Base-by-base conservation (phyloP, 1,139 yeast genomes). In the Ogataea hybrid region DNA sequence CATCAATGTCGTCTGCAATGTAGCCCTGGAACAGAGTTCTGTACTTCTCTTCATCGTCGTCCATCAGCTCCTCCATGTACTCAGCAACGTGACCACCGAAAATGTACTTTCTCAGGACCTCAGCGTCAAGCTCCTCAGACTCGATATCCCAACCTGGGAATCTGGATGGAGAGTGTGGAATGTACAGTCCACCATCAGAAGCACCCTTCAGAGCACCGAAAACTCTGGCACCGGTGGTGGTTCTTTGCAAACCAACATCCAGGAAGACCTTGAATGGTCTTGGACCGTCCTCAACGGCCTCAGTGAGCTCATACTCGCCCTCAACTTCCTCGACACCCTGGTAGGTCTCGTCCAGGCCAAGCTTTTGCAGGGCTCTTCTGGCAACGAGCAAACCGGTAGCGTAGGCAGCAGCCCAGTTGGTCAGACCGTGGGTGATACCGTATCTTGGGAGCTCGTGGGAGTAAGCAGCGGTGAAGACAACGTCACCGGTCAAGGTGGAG, bases 71-170 rank as follows among this genome's bases (percentile, higher is more conserved):
- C 81, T 92, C 98, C 96, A 94, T 94, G 94, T 92, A 94, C 81
- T 94, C 98, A 69, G 98, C 85, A 69, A 92, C 90, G 84, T 92
- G 98, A 72, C 97, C 97, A 79, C 95, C 98, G 70, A 90, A 86
- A 81, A 92, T 92, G 96, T 94, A 58, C 77, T 87, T 88, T 86
- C 97, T 89, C 75, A 94, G 85, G 63, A 83, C 75, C 71, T 94
- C 98, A 65, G 97, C 89, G 70, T 92, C 98, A 68, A 94, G 84
- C 77, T 92, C 98, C 79, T 90, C 96, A 64, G 85, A 70, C 80
- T 92, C 99, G 67, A 90, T 86, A 77, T 92, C 99, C 95, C 92
- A 92, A 79, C 98, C 99, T 75, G 99, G 99, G 96, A 90, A 92
- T 85, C 98, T 90, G 84, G 90, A 90, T 69, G 96, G 86, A 63